Evolutionary conservation across 108 stramenopile species (phyloP).

Genomic region (Skeletonema menzelii): DNA sequence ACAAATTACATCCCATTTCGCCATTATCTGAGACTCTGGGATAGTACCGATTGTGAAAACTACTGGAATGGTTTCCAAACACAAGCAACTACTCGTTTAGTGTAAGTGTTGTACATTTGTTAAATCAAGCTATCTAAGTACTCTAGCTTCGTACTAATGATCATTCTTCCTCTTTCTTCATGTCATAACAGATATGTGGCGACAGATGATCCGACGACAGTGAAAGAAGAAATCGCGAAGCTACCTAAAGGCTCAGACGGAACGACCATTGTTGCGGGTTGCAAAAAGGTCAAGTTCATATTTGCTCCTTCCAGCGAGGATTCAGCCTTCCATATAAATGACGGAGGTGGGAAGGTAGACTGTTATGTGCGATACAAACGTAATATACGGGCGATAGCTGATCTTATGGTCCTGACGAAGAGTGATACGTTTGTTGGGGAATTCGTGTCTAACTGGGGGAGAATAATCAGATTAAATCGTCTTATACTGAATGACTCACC

Average conservation of each 20-base stretch:
- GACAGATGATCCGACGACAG: slow-evolving; percentile 25
- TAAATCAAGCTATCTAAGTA: background rate
- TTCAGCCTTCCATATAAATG: background rate
- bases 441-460: background rate
- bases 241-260: slow-evolving; percentile 21
- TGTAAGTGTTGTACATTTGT: background rate
- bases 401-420: background rate
- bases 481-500: background rate
- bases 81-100: background rate
- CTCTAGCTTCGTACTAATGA: background rate
- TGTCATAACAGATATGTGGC: slow-evolving; percentile 18
- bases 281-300: slow-evolving; percentile 2
- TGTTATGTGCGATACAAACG: background rate
- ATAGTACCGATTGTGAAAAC: slow-evolving; percentile 4
- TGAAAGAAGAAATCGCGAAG: slow-evolving; percentile 33
- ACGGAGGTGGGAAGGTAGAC: background rate
- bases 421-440: background rate
- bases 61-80: background rate
- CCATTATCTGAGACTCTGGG: slow-evolving; percentile 27
- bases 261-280: background rate
- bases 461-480: background rate
- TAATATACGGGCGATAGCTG: background rate
- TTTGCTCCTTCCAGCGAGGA: background rate
- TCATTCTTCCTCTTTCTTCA: background rate
- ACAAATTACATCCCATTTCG: slow-evolving; percentile 36